Evolutionary conservation across 2,329 filamentous ascomycete species (phyloP).

Genomic region (Calonectria montana): DNA sequence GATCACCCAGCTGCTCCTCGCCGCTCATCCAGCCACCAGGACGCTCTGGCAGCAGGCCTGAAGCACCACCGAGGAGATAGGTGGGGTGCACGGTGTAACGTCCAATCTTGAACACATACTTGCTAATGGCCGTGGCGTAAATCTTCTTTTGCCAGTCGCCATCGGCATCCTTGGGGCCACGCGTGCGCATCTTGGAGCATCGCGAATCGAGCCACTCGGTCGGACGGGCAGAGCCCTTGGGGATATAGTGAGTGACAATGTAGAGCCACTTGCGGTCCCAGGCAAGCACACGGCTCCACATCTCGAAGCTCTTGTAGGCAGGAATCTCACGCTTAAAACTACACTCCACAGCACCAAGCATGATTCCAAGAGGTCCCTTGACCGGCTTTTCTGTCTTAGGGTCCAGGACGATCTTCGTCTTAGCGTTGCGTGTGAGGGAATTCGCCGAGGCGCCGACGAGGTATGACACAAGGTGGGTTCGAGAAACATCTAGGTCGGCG

Average conservation of each 20-base stretch:
- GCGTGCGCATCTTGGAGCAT: constrained; percentile 55
- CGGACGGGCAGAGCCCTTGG: constrained; percentile 68
- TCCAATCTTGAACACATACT: constrained; percentile 86
- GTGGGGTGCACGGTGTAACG: constrained; percentile 88
- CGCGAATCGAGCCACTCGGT: constrained; percentile 62
- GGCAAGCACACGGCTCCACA: constrained; percentile 75
- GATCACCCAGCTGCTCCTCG: constrained; percentile 54
- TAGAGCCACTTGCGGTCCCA: constrained; percentile 90
- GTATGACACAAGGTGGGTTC: constrained; percentile 82
- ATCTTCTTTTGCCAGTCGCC: constrained; percentile 71
- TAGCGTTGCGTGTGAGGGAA: constrained; percentile 60
- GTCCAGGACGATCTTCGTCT: constrained; percentile 62
- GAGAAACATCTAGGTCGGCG: constrained; percentile 83
- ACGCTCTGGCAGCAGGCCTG: constrained; percentile 78
- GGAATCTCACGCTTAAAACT: constrained; percentile 80
- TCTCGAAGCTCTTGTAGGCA: constrained; percentile 76
- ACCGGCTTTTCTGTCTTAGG: constrained; percentile 60
- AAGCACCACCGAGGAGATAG: constrained; percentile 72
- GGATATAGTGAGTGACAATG: constrained; percentile 79
- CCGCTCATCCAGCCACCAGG: constrained; percentile 73
- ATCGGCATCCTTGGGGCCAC: constrained; percentile 50
- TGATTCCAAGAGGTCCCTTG: constrained; percentile 68
- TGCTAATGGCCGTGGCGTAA: constrained; percentile 78
- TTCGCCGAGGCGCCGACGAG: constrained; percentile 71
- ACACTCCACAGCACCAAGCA: constrained; percentile 79